Evolutionary conservation across 768 basidiomycete genomes (phyloP).

Genomic region (Psilocybe cubensis): DNA sequence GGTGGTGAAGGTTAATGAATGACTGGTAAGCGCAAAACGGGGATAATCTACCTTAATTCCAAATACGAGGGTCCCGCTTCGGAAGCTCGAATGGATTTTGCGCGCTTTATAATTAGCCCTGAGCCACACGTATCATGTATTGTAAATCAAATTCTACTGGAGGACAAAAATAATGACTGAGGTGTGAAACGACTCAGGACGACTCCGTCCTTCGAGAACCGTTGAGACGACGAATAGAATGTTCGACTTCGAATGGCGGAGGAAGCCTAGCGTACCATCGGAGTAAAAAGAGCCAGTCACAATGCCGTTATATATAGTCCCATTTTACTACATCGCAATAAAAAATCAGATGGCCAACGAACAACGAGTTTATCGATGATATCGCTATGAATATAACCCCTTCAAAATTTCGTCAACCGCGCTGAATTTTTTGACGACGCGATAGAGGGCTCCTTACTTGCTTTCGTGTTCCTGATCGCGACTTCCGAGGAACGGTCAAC

Average conservation of each 20-base stretch:
- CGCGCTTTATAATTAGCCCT: background rate
- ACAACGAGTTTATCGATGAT: background rate
- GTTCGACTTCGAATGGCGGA: background rate
- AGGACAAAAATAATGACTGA: background rate
- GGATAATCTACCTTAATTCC: background rate
- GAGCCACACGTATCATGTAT: background rate
- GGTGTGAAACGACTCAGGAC: no score
- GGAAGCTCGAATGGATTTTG: background rate
- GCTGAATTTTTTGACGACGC: background rate
- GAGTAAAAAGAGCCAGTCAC: background rate
- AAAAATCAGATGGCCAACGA: background rate
- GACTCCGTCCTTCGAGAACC: background rate
- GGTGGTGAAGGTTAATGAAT: background rate
- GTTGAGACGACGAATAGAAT: background rate
- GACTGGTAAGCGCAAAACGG: background rate
- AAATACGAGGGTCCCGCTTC: background rate
- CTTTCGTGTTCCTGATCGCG: background rate
- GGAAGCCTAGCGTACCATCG: no score
- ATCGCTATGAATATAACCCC: background rate
- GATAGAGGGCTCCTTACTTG: background rate
- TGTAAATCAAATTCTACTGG: background rate
- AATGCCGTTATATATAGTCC: no score
- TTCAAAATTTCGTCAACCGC: background rate
- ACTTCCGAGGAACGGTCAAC: background rate
- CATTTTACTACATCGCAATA: no score